Evolutionary conservation across 2,329 filamentous ascomycete genomes (phyloP), one percentile per base, ranked within the genome.

Genomic region (Alternaria tenuissima): DNA sequence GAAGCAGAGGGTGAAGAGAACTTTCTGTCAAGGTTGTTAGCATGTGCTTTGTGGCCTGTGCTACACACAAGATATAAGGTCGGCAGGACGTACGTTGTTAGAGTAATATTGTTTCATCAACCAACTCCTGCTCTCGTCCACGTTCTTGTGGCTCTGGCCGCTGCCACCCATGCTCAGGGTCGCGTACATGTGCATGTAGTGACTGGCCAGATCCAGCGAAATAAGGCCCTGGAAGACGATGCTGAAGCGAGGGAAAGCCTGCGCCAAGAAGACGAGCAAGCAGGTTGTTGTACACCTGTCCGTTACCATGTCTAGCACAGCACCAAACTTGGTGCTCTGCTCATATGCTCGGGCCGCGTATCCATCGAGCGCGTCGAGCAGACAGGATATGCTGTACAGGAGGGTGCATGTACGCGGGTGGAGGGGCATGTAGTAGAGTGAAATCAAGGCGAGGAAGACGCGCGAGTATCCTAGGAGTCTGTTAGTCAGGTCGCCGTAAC

Each of bases 151-250:
- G 82, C 93, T 92, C 70, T 87, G 83, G 18, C 89, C 87, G 55
- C 88, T 86, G 54, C 92, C 93, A 55, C 91, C 93, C 88, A 97
- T 95, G 66, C 90, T 89, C 73, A 97, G 83, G 1, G 93, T 97
- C 12, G 94, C 92, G 78, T 96, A 98, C 95, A 99, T 99, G 83
- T 99, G 95, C 85, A 98, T 94, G 78, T 98, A 99, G 81, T 99
- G 95, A 78, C 93, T 97, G 28, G 95, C 91, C 66, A 99, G 86
- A 80, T 99, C 95, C 72, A 99, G 82, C 56, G 91, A 91, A 79
- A 99, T 97, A 75, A 99, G 82, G 44, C 90, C 88, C 83, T 99
- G 95, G 86, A 99, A 99, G 60, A 98, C 76, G 69, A 98, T 93
- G 66, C 92, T 89, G 90, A 93, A 98, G 58, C 94, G 88, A 5